Base-by-base conservation (phyloP, 2,329 filamentous ascomycete genomes). In the Clarireedia hainanense region DNA sequence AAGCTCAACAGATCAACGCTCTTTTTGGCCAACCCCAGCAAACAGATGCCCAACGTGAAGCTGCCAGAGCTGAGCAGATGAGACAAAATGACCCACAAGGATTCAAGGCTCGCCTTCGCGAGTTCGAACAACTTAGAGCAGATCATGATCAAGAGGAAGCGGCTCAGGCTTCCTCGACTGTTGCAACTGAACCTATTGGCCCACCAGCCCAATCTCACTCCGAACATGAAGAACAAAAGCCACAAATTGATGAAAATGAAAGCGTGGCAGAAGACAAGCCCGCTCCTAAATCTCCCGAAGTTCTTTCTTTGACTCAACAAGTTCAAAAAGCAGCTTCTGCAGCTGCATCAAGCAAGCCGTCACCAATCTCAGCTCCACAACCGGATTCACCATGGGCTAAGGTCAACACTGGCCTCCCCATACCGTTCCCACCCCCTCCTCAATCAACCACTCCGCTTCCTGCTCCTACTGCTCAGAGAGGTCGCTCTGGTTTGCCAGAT, bases 391-490 rank as follows among this genome's bases (percentile, higher is more conserved):
- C 78, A 17, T 85, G 81, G 81, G 76, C 72, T 30, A 84, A 83
- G 67, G 73, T 78, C 24, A 81, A 84, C 59, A 71, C 75, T 24
- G 86, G 83, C 27, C 79, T 95, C 66, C 88, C 91, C n/a, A 84
- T 88, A 77, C 86, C 88, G 5, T 86, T 86, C 68, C 81, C 81
- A 20, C 81, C 80, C 2, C 81, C 81, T 30, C 81, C 80, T 10
- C 84, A 85, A 52, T 89, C 88, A 2, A 81, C 82, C 23, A 95
- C 90, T 2, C 90, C 91, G 42, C 78, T 96, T 37, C 90, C 91
- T 4, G 91, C 92, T 0, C 92, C 91, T 12, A 90, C 89, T 45
- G 91, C 91, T 9, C 91, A 96, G 73, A 84, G 91, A 50, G 88
- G 85, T 62, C 80, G 85, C 58, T 90, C 91, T 52, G 91, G 91